These are phyloP conservation scores for Chlamydomonas sp. DNA, from an alignment of 139 green algal genomes.

Conservation along the genomic window DNA sequence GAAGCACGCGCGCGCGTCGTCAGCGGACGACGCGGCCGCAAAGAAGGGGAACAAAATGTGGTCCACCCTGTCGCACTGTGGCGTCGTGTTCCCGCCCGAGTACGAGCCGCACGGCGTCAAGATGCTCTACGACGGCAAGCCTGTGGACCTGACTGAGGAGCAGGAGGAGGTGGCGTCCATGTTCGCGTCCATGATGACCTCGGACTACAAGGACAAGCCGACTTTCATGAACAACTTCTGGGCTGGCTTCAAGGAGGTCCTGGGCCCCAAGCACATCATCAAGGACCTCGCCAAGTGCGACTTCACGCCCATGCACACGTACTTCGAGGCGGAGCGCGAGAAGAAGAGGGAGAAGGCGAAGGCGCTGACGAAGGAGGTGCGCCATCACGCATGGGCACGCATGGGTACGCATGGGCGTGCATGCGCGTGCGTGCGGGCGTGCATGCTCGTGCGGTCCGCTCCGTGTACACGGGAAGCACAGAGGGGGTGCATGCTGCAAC, in stretches of 20 bases:
- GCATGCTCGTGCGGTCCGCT: no score
- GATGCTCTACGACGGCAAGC: slow-evolving; percentile 89
- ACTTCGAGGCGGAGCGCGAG: slow-evolving; percentile 77
- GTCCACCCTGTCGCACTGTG: slow-evolving; percentile 77
- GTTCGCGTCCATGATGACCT: slow-evolving; percentile 94
- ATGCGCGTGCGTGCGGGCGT: no score
- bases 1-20: neutral
- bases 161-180: slow-evolving; percentile 89
- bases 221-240: slow-evolving; percentile 86
- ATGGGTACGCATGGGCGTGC: no score
- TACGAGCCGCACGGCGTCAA: slow-evolving; percentile 84
- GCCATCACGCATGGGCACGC: no score
- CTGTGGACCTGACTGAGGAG: slow-evolving; percentile 82
- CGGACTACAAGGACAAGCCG: slow-evolving; percentile 91
- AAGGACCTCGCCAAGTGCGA: slow-evolving; percentile 86
- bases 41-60: slow-evolving; percentile 56
- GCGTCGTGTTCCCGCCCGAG: slow-evolving; percentile 92
- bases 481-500: no score
- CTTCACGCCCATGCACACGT: slow-evolving; percentile 94
- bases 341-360: slow-evolving; percentile 95
- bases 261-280: slow-evolving; percentile 84
- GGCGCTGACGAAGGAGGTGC: slow-evolving; percentile 78
- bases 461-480: neutral
- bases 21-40: neutral
- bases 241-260: slow-evolving; percentile 81